Conservation (phyloP, 768 basidiomycete species). For the Clitopilus passeckerianus region DNA sequence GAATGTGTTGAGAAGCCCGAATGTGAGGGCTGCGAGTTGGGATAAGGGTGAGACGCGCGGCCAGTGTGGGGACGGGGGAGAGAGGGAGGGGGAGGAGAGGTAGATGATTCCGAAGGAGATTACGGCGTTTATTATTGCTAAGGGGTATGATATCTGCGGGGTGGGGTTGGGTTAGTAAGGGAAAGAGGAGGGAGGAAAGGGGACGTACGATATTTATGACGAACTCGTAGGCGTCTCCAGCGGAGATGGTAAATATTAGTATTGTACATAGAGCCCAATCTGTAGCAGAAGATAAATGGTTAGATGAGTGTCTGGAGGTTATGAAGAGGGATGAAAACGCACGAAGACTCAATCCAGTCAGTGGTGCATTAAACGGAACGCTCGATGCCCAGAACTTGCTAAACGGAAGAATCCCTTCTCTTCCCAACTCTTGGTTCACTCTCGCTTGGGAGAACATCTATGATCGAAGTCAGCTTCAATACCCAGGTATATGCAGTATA, state of each 20-base stretch:
- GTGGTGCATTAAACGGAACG: slow-evolving; percentile 51
- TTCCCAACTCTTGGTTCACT: slow-evolving; percentile 54
- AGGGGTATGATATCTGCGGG: slow-evolving; percentile 31
- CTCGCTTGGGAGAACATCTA: slow-evolving; percentile 19
- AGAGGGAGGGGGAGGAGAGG: slow-evolving; percentile 10
- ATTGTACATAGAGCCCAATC: slow-evolving; percentile 24
- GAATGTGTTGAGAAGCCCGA: slow-evolving; percentile 49
- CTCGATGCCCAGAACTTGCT: slow-evolving; percentile 53
- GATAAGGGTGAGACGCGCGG: slow-evolving; percentile 4
- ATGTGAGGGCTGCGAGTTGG: slow-evolving; percentile 25
- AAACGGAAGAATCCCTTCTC: slow-evolving; percentile 51
- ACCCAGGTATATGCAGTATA: slow-evolving; percentile 15
- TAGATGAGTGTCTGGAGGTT: neutral
- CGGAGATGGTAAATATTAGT: slow-evolving; percentile 32
- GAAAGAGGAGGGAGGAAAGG: neutral
- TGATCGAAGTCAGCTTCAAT: neutral
- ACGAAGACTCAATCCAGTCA: slow-evolving; percentile 45
- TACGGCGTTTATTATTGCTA: slow-evolving; percentile 37
- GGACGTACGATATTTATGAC: slow-evolving; percentile 41
- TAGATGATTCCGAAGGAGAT: slow-evolving; percentile 44
- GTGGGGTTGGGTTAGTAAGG: too few species aligned
- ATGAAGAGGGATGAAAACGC: slow-evolving; percentile 23
- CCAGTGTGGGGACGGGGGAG: slow-evolving; percentile 8
- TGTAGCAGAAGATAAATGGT: slow-evolving; percentile 4
- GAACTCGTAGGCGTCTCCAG: slow-evolving; percentile 61